These are phyloP conservation scores for Uronychia setigera DNA, from an alignment of 73 alveolate species.

Conservation along the genomic window DNA sequence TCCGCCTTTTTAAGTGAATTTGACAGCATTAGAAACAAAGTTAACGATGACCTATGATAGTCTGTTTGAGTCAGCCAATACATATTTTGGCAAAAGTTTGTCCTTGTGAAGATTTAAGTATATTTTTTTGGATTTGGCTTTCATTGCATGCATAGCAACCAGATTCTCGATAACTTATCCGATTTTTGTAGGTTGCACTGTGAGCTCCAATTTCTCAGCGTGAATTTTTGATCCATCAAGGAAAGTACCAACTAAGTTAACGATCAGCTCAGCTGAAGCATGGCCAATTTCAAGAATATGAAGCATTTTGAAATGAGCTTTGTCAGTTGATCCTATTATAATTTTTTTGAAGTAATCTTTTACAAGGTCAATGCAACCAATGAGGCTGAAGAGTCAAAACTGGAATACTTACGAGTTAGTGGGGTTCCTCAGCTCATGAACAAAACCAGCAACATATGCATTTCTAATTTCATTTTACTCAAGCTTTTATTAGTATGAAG, in stretches of 20 bases:
- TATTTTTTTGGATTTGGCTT: not conserved
- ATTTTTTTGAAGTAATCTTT: not conserved
- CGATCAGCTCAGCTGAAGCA: not conserved
- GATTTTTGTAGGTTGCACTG: not conserved
- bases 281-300: not conserved
- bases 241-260: not conserved
- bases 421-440: not conserved
- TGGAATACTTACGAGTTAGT: slow-evolving; percentile 2
- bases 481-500: too few species aligned
- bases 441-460: not conserved
- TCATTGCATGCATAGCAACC: not conserved
- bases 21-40: not conserved
- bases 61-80: not conserved
- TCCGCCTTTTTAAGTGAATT: not conserved
- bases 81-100: not conserved
- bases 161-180: not conserved
- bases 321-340: not conserved
- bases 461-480: not conserved
- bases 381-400: not conserved
- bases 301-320: not conserved
- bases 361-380: not conserved
- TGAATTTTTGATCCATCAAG: not conserved
- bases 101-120: not conserved
- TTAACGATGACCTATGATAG: not conserved
- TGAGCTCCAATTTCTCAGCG: not conserved